phyloP scores from a whole-genome alignment of 139 green algal genomes.

The Volvox africanus region DNA sequence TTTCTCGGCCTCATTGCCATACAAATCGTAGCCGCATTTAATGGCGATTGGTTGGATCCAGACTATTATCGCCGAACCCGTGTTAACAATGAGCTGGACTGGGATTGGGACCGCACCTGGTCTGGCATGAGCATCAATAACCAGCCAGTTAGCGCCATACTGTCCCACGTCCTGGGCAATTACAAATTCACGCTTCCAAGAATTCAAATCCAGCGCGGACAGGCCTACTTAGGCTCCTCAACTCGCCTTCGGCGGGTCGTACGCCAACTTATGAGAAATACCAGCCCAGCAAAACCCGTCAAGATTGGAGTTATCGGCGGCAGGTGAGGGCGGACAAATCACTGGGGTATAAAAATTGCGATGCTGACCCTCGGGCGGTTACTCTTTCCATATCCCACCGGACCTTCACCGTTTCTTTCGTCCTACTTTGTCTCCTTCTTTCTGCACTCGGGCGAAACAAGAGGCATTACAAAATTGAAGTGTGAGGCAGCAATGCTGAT shows the following conservation, averaged over 20 bases:
- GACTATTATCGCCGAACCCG: background rate
- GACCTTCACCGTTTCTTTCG: no score
- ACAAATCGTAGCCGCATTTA: background rate
- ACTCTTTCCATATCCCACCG: no score
- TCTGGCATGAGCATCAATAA: slow-evolving; percentile 21
- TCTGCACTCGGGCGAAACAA: no score
- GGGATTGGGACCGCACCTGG: slow-evolving; percentile 26
- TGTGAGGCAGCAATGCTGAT: no score
- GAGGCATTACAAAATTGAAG: no score
- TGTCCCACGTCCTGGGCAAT: background rate
- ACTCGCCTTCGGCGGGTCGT: slow-evolving; percentile 1
- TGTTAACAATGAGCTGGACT: background rate
- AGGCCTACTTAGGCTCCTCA: background rate
- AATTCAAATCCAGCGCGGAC: background rate
- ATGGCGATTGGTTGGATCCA: background rate
- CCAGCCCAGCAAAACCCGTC: background rate
- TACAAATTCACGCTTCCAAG: slow-evolving; percentile 25
- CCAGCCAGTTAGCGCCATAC: background rate
- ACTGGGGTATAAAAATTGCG: no score
- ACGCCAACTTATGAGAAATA: background rate
- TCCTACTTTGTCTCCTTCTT: no score
- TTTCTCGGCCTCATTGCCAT: no score
- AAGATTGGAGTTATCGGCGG: slow-evolving; percentile 37
- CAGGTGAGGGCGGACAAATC: background rate
- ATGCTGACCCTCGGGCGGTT: no score